Percentiles rank a stretch among this genome's conserved stretches.
phyloP scores from a whole-genome alignment of 257 asterid genomes.

The Primulina tabacum region DNA sequence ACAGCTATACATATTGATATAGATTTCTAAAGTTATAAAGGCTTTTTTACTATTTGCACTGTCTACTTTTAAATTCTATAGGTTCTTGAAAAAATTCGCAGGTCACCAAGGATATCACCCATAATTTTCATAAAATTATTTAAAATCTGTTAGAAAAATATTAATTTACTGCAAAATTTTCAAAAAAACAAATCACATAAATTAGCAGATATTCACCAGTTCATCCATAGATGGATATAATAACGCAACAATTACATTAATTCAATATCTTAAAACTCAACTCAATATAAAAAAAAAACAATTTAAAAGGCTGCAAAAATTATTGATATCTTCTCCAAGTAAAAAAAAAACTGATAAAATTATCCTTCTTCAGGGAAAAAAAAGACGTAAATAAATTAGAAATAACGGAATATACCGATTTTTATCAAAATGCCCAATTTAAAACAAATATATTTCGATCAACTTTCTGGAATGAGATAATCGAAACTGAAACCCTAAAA shows the following conservation, averaged over 20 bases:
- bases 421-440: conserved; percentile 35
- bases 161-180: too few relatives aligned
- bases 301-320: background rate
- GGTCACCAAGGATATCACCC: too few relatives aligned
- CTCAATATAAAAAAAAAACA: background rate
- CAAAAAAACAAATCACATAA: conserved; percentile 1
- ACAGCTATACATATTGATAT: background rate
- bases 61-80: too few relatives aligned
- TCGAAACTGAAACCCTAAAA: conserved; percentile 31
- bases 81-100: background rate
- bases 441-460: conserved; percentile 24
- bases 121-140: too few relatives aligned
- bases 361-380: background rate
- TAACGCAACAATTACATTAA: background rate
- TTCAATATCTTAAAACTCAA: conserved; percentile 21
- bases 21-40: background rate
- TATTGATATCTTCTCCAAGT: conserved; percentile 18
- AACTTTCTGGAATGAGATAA: conserved; percentile 28
- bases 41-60: background rate
- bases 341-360: background rate
- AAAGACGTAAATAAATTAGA: conserved; percentile 16
- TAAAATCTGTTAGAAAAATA: background rate
- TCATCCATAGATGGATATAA: background rate
- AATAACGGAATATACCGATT: conserved; percentile 1
- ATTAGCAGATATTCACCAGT: conserved; percentile 18